A percentile compares a stretch with the other conserved stretches of the same genome.
Evolutionary conservation across 2,329 filamentous ascomycete genomes (phyloP).

Genomic region (Pseudogymnoascus sp.): DNA sequence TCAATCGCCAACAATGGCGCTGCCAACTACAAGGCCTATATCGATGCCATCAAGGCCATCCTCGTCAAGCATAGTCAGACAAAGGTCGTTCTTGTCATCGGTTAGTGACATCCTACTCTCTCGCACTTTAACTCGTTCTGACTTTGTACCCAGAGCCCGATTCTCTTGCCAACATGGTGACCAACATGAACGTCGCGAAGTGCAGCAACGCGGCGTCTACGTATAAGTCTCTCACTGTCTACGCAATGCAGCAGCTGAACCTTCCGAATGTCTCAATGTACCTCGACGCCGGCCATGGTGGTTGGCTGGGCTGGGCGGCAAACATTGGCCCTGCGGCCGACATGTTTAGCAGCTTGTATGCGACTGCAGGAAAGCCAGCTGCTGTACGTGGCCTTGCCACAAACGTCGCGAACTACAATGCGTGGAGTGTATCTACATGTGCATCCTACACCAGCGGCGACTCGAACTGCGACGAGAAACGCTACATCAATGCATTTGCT

Average conservation of each 20-base stretch:
- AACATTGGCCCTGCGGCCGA: slow-evolving; percentile 47
- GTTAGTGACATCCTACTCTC: slow-evolving; percentile 24
- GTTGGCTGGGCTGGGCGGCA: slow-evolving; percentile 57
- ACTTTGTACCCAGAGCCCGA: slow-evolving; percentile 43
- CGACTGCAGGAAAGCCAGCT: slow-evolving; percentile 38
- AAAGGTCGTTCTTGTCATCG: slow-evolving; percentile 39
- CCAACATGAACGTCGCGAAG: slow-evolving; percentile 47
- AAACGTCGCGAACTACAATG: slow-evolving; percentile 55
- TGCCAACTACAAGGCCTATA: slow-evolving; percentile 46
- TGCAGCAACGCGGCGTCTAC: slow-evolving; percentile 47
- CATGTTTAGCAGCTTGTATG: slow-evolving; percentile 41
- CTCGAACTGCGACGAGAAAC: slow-evolving; percentile 45
- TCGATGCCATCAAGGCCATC: slow-evolving; percentile 46
- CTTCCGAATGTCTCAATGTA: slow-evolving; percentile 57
- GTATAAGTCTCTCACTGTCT: slow-evolving; percentile 49
- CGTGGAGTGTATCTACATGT: slow-evolving; percentile 39
- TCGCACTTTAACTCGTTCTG: background rate
- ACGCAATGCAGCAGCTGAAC: slow-evolving; percentile 50
- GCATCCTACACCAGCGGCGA: slow-evolving; percentile 36
- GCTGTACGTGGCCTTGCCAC: slow-evolving; percentile 46
- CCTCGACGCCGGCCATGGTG: slow-evolving; percentile 55
- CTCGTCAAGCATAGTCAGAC: slow-evolving; percentile 49
- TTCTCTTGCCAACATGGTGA: slow-evolving; percentile 55
- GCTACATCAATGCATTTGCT: slow-evolving; percentile 43
- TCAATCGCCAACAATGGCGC: slow-evolving; percentile 43